Evolutionary conservation across 2,329 filamentous ascomycete species (phyloP).

Genomic region (Cytospora piceicola): DNA sequence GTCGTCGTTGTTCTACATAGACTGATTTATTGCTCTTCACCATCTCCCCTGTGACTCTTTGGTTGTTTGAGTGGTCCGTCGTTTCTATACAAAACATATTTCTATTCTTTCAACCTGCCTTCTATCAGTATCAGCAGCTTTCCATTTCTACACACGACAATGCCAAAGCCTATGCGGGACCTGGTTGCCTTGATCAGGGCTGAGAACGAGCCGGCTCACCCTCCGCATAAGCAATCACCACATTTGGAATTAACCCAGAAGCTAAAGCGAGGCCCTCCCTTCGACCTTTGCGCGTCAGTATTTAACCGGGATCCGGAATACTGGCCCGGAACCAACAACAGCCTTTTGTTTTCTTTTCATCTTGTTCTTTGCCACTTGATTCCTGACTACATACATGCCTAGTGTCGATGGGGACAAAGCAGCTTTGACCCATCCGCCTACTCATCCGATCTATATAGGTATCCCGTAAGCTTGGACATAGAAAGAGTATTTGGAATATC

Average conservation of each 20-base stretch:
- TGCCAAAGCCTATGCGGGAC: background rate
- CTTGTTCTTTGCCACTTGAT: background rate
- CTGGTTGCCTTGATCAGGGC: background rate
- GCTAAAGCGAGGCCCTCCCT: conserved; percentile 19
- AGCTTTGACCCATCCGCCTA: background rate
- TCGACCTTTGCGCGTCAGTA: background rate
- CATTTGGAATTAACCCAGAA: conserved; percentile 7
- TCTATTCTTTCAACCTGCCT: background rate
- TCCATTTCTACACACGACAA: background rate
- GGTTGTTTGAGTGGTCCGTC: background rate
- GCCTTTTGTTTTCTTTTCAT: too few species aligned
- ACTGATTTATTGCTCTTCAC: conserved; percentile 28
- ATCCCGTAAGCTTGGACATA: too few species aligned
- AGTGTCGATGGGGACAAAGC: background rate
- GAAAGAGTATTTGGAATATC: too few species aligned
- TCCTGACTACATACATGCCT: background rate
- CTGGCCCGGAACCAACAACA: background rate
- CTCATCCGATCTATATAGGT: background rate
- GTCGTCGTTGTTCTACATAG: conserved; percentile 30
- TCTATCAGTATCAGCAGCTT: background rate
- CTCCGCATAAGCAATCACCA: background rate
- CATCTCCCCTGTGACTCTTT: conserved; percentile 8
- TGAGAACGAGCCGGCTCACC: background rate
- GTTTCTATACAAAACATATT: background rate
- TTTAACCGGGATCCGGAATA: conserved; percentile 2